Evolutionary conservation across 2,329 filamentous ascomycete species (phyloP), one percentile per base, ranked within the genome.

Genomic region (Dothideomycetes sp.): DNA sequence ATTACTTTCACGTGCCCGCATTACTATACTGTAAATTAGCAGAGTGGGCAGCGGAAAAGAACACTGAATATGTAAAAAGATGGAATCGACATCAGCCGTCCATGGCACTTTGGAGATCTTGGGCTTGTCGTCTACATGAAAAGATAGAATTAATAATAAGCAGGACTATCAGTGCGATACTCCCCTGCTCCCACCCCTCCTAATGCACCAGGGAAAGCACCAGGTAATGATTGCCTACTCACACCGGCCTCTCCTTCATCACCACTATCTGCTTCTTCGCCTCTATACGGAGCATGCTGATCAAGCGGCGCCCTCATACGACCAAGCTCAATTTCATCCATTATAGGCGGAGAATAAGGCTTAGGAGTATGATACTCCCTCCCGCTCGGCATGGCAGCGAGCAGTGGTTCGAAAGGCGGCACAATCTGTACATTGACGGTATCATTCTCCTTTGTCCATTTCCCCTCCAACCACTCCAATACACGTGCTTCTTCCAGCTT

Each of bases 391-490:
- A 96, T 82, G 45, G 77, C 79, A 5, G 83, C 73, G 4, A 94
- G 62, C 8, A 95, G 64, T 0, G 82, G 74, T 11, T 79, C 79
- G 4, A 75, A 72, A 0, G 82, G 70, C 0, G 88, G 86, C 22
- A 96, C 73, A 2, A 68, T 41, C 56, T 94, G 86, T 0, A 86
- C 81, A 44, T 88, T 85, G 52, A 94, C 84, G 14, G 84, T 94
- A 59, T 95, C 86, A 55, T 98, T 98, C 61, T 87, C 77, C 18
- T 87, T 91, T 45, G 76, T 77, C 89, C 91, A 95, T 58, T 94
- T 95, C 29, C 70, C 72, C 51, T 93, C 76, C 24, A 98, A 65
- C 77, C 91, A 85, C 51, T 91, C 84, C 37, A 95, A 70, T 2
- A 96, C 81, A 40, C 87, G 72, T 2, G 72, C 77, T 62, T 98